Evolutionary conservation across 1,284 basidiomycete species (phyloP).

Genomic region (Bondarzewia mesenterica): DNA sequence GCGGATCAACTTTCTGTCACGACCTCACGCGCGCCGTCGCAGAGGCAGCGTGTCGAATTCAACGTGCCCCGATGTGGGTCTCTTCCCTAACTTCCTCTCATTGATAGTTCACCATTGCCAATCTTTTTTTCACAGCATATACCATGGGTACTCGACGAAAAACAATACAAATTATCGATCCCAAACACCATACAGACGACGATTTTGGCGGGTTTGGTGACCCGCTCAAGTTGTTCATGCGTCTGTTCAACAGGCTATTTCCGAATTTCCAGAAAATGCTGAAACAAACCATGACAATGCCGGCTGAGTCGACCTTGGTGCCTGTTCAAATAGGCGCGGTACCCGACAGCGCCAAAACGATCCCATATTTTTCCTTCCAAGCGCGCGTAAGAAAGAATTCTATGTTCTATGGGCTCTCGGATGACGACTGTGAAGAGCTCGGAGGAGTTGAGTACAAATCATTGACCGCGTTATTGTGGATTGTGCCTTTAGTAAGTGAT

Average conservation of each 20-base stretch:
- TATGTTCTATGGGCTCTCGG: conserved; percentile 72
- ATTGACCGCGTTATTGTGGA: conserved; percentile 67
- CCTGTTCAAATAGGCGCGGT: conserved; percentile 22
- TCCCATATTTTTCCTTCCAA: conserved; percentile 84
- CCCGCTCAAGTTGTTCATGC: conserved; percentile 51
- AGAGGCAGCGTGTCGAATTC: not conserved
- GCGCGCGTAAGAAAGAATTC: conserved; percentile 85
- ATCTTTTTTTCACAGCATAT: not conserved
- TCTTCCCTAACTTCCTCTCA: not conserved
- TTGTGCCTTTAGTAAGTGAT: conserved; percentile 21
- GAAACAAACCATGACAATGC: conserved; percentile 64
- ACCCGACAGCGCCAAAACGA: conserved; percentile 39
- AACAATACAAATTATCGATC: not conserved
- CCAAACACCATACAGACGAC: conserved; percentile 1
- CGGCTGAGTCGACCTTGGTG: conserved; percentile 58
- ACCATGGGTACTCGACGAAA: no score
- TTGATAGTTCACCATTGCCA: not conserved
- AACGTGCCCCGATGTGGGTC: not conserved
- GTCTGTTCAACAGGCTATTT: conserved; percentile 43
- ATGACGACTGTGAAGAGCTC: conserved; percentile 84
- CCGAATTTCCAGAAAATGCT: conserved; percentile 48
- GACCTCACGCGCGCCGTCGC: not conserved
- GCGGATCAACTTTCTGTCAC: not conserved
- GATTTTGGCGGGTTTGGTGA: conserved; percentile 88
- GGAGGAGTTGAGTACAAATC: conserved; percentile 93